Evolutionary conservation across 2,329 filamentous ascomycete species (phyloP).

Genomic region (Septoria petroselini): DNA sequence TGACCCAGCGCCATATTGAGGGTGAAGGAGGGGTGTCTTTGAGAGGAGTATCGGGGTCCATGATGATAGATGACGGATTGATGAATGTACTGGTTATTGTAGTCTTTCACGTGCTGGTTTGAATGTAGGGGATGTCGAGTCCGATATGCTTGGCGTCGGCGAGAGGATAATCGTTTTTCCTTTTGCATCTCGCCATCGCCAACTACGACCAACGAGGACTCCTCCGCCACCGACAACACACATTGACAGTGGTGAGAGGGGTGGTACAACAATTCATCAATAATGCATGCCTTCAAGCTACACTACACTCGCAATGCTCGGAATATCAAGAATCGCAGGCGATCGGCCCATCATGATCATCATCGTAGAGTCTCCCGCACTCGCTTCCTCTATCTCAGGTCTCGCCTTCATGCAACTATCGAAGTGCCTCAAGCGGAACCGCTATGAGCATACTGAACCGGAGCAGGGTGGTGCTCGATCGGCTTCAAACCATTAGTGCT

Average conservation of each 20-base stretch:
- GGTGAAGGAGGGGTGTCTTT: conserved; percentile 30
- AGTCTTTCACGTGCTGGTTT: neutral
- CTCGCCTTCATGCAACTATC: neutral
- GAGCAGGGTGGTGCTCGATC: conserved; percentile 19
- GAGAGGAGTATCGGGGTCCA: conserved; percentile 33
- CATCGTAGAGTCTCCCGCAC: neutral
- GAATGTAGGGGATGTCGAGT: neutral
- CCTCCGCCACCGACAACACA: too few relatives aligned
- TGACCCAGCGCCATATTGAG: conserved; percentile 71
- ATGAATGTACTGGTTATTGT: neutral
- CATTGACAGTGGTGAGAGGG: too few relatives aligned
- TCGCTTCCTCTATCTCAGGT: conserved; percentile 1
- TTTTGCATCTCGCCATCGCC: neutral
- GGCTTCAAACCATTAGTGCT: conserved; percentile 3
- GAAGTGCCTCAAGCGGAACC: conserved; percentile 4
- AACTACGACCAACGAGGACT: too few relatives aligned
- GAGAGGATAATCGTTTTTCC: neutral
- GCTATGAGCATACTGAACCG: conserved; percentile 20
- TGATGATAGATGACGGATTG: conserved; percentile 14
- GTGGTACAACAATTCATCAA: too few relatives aligned
- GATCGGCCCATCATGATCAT: neutral
- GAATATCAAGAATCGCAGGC: neutral
- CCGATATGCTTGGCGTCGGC: neutral
- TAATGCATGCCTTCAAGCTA: too few relatives aligned
- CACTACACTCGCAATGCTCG: too few relatives aligned